These are phyloP conservation scores for Hibiscus tridactylites DNA, from an alignment of 345 rosid species.

Conservation along the genomic window DNA sequence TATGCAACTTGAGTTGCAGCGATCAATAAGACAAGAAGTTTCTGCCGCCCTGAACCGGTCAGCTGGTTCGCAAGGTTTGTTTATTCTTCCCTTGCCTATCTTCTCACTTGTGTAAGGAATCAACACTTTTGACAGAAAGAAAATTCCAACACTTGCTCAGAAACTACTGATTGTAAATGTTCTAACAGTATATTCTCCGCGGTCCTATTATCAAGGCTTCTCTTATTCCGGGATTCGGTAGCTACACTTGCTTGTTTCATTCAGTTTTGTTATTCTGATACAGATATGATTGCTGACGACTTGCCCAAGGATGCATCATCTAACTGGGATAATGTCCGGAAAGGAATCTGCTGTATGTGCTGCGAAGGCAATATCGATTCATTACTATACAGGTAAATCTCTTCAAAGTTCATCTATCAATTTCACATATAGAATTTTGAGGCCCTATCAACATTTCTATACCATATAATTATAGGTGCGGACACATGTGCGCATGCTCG, in stretches of 20 bases:
- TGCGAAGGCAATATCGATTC: slow-evolving; percentile 63
- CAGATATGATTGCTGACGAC: slow-evolving; percentile 39
- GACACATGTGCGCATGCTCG: slow-evolving; percentile 91
- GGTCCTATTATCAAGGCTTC: not conserved
- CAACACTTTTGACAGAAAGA: not conserved
- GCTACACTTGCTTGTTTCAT: not conserved
- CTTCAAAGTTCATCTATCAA: not conserved
- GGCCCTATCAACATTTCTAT: not conserved
- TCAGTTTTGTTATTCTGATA: slow-evolving; percentile 7
- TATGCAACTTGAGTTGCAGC: slow-evolving; percentile 93
- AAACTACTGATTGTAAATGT: not conserved
- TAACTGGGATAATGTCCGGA: slow-evolving; percentile 75
- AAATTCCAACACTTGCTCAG: not conserved
- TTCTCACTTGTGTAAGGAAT: not conserved
- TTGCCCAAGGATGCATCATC: slow-evolving; percentile 35
- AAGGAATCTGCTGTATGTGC: slow-evolving; percentile 78
- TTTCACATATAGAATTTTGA: not conserved
- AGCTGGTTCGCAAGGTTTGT: slow-evolving; percentile 46
- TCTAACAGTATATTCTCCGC: not conserved
- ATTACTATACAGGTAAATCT: slow-evolving; percentile 66
- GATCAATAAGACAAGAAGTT: slow-evolving; percentile 85
- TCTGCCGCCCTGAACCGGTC: slow-evolving; percentile 81
- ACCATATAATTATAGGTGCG: slow-evolving; percentile 50
- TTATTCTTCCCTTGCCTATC: not conserved
- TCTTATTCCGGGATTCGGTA: not conserved